Base-by-base conservation (phyloP, 768 basidiomycete genomes). In the Hypholoma sublateritium region DNA sequence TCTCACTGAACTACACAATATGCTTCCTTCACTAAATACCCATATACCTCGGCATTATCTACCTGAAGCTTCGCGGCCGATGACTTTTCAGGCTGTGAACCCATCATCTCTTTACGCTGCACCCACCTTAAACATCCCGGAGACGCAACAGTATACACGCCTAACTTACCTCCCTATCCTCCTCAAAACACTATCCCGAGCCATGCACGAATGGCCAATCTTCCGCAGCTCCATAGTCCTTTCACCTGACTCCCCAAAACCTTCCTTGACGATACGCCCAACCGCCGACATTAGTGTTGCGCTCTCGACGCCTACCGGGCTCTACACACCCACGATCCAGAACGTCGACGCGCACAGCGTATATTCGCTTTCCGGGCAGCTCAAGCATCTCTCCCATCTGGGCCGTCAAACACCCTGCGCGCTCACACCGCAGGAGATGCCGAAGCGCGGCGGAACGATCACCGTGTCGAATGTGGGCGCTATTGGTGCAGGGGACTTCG, bases 121-220 rank as follows among this genome's bases (percentile, higher is more conserved):
- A 3, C 80, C 82, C 0, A 49, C 68, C 0, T 74, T 73, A 0
- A 72, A 80, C 3, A 71, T 86, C n/a, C 80, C 83, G 0, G 74
- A 78, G 9, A 71, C 77, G 2, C 81, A 76, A 19, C 82, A 83
- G 39, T 92, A 82, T 71, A 74, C 80, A 25, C 82, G 81, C 35
- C 71, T 95, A 28, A 93, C 92, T 0, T 90, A 89, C 70, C 85
- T 95, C 32, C 93, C 93, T 9, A 75, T 94, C 65, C 80, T 95
- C 7, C 74, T 94, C 63, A 95, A 95, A 69, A 86, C 88, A 0
- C 86, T 95, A 50, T 82, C 88, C 0, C 83, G 79, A 63, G 80
- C 91, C 3, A 91, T 95, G 89, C 72, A 80, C 58, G 85, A 91
- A 67, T 92, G 93, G 91, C 91, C 93, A 0, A 73, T 95, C 47